Evolutionary conservation across 148 eudicot genomes (phyloP).

Genomic region (Chenopodium album): DNA sequence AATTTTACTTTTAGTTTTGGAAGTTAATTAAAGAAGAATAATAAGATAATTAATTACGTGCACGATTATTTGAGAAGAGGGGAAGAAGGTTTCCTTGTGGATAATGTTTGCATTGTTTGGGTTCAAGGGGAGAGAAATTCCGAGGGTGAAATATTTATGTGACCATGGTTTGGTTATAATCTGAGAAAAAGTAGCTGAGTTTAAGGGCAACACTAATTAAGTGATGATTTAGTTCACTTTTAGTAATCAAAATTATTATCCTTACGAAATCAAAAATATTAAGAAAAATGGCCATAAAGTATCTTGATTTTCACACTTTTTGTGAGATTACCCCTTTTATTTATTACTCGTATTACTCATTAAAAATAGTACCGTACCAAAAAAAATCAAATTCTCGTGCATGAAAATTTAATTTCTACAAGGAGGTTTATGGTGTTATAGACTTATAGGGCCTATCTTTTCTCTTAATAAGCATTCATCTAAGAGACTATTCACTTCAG

Average conservation of each 20-base stretch:
- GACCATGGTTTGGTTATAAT: constrained; percentile 8
- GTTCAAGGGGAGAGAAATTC: background rate
- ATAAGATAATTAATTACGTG: background rate
- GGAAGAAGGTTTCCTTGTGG: background rate
- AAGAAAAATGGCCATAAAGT: no score
- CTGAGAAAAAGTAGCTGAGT: constrained; percentile 13
- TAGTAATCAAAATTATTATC: background rate
- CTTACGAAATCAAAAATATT: no score
- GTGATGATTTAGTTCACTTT: background rate
- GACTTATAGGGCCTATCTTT: no score
- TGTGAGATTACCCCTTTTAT: no score
- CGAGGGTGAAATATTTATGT: background rate
- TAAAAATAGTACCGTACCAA: no score
- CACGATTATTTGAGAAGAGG: background rate
- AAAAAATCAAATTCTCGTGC: no score
- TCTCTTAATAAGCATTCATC: no score
- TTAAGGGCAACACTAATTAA: constrained; percentile 18
- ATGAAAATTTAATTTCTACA: no score
- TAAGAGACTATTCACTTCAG: no score
- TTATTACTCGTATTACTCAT: no score
- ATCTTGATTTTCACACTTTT: no score
- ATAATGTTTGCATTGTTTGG: constrained; percentile 1
- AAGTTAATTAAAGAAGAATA: background rate
- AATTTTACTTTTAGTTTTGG: background rate
- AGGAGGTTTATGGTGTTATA: no score